phyloP scores from a whole-genome alignment of 164 flowering plant genomes.

The Chimonanthus salicifolius region DNA sequence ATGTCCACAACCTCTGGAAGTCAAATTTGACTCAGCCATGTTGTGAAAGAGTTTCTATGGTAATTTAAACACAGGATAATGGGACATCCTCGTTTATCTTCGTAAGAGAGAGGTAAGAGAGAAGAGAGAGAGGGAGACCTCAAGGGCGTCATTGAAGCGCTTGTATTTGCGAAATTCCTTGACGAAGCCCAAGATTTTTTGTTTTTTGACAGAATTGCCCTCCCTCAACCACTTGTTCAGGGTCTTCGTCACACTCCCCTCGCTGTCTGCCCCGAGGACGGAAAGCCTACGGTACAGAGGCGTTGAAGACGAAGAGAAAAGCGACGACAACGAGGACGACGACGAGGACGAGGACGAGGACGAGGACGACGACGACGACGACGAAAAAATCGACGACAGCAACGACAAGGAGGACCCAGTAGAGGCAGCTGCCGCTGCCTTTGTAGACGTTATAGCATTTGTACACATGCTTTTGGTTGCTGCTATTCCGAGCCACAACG shows the following conservation, averaged over 20 bases:
- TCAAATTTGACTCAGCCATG: too few relatives aligned
- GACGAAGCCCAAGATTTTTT: slow-evolving; percentile 28
- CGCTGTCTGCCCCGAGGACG: slow-evolving; percentile 20
- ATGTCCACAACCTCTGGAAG: too few relatives aligned
- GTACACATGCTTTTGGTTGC: slow-evolving; percentile 7
- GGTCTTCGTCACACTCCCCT: slow-evolving; percentile 27
- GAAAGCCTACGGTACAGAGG: slow-evolving; percentile 39
- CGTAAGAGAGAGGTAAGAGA: not conserved
- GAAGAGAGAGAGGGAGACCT: slow-evolving; percentile 31
- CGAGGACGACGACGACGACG: not conserved
- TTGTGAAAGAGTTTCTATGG: not conserved
- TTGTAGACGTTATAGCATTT: not conserved
- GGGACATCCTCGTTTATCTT: not conserved
- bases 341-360: too few relatives aligned
- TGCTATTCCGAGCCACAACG: not conserved
- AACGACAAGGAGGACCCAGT: not conserved
- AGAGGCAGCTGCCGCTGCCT: not conserved
- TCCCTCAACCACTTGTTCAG: slow-evolving; percentile 37
- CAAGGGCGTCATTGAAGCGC: slow-evolving; percentile 40
- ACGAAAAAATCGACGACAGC: not conserved
- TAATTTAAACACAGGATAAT: not conserved
- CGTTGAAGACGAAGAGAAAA: not conserved
- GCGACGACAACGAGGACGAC: not conserved
- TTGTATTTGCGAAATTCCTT: slow-evolving; percentile 48
- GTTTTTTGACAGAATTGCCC: slow-evolving; percentile 29